Evolutionary conservation across 2,329 filamentous ascomycete species (phyloP).

Genomic region (Fusarium euwallaceae): DNA sequence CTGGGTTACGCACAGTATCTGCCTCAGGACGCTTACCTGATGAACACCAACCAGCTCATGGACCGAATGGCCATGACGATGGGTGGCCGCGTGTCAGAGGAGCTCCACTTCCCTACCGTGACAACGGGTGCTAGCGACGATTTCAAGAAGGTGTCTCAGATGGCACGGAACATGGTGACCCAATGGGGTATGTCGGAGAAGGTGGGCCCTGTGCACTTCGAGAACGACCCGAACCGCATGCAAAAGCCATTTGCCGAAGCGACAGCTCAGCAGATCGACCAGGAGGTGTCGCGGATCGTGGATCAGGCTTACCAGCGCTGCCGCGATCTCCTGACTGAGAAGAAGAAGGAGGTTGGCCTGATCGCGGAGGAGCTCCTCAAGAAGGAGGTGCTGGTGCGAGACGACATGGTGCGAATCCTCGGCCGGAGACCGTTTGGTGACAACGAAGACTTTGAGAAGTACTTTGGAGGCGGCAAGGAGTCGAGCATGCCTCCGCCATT

Average conservation of each 20-base stretch:
- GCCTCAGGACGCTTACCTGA: constrained; percentile 93
- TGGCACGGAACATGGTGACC: constrained; percentile 99
- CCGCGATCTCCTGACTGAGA: constrained; percentile 82
- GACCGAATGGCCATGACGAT: constrained; percentile 99
- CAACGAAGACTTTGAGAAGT: constrained; percentile 89
- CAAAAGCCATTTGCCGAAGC: constrained; percentile 97
- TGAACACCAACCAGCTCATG: constrained; percentile 97
- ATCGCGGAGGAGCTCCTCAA: constrained; percentile 92
- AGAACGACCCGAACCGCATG: constrained; percentile 83
- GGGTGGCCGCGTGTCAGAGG: constrained; percentile 93
- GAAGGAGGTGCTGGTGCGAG: constrained; percentile 91
- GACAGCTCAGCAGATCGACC: constrained; percentile 92
- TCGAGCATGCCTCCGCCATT: constrained; percentile 70
- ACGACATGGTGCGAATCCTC: constrained; percentile 91
- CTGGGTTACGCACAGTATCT: constrained; percentile 97
- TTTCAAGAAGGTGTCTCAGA: constrained; percentile 97
- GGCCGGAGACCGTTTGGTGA: constrained; percentile 89
- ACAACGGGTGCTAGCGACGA: constrained; percentile 96
- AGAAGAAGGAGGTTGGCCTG: constrained; percentile 88
- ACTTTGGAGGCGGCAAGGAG: constrained; percentile 78
- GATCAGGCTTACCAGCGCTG: constrained; percentile 95
- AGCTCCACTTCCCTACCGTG: constrained; percentile 96
- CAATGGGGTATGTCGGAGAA: constrained; percentile 98
- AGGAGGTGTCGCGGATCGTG: constrained; percentile 91
- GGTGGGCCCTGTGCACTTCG: constrained; percentile 92